Evolutionary conservation across 176 grass and related monocot species (phyloP).

Genomic region (Dactylis glomerata): DNA sequence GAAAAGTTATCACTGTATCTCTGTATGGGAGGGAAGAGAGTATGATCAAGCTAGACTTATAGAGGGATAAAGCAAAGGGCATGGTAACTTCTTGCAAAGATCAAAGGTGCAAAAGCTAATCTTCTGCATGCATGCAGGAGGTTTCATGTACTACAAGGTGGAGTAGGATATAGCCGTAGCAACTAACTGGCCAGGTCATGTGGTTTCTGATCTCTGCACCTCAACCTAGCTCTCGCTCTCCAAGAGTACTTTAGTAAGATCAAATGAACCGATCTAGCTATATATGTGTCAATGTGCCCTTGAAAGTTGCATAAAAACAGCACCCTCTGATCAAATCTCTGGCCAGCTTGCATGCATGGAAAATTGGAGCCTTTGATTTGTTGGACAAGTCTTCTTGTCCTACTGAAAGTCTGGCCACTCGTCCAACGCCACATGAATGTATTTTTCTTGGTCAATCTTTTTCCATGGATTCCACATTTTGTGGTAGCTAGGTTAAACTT

Average conservation of each 20-base stretch:
- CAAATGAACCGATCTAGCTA: neutral
- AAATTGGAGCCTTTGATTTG: neutral
- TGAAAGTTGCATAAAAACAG: neutral
- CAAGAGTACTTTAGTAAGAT: neutral
- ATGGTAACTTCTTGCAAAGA: conserved; percentile 99
- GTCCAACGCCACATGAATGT: neutral
- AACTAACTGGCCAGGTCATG: conserved; percentile 22
- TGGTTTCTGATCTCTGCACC: neutral
- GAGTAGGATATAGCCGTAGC: conserved; percentile 8
- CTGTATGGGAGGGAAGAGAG: neutral
- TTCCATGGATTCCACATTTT: conserved; percentile 9
- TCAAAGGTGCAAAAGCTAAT: conserved; percentile 88
- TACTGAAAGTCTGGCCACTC: neutral
- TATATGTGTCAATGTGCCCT: neutral
- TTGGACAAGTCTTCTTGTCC: conserved; percentile 28
- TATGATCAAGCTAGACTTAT: conserved; percentile 15
- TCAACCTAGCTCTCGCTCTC: neutral
- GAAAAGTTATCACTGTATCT: conserved; percentile 36
- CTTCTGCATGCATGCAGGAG: conserved; percentile 50
- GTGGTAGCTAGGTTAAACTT: conserved; percentile 15
- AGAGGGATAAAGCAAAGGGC: conserved; percentile 66
- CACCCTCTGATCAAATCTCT: neutral
- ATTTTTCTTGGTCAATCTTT: conserved; percentile 13
- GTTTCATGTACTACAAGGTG: conserved; percentile 48
- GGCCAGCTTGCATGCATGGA: neutral